Evolutionary conservation across 169 alveolate genomes (phyloP).

Genomic region (Eimeria sp.): DNA sequence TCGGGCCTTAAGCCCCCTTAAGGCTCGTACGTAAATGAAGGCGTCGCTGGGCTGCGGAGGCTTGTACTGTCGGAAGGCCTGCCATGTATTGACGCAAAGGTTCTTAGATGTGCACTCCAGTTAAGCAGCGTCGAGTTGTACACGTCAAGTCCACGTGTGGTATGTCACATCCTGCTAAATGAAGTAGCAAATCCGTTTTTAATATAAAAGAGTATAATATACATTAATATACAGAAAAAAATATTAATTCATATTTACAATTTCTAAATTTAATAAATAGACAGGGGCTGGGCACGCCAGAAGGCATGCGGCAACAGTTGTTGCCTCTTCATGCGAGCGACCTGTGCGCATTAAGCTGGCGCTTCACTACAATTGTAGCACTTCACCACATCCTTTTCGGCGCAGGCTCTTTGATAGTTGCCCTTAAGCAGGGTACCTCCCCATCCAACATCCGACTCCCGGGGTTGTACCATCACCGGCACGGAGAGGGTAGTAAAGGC

Average conservation of each 20-base stretch:
- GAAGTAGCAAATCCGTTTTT: background rate
- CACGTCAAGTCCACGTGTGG: too few relatives aligned
- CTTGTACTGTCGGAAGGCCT: too few relatives aligned
- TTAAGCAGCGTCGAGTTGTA: too few relatives aligned
- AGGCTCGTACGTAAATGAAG: too few relatives aligned
- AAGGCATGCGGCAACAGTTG: too few relatives aligned
- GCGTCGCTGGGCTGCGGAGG: too few relatives aligned
- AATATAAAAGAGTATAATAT: too few relatives aligned
- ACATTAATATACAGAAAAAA: background rate
- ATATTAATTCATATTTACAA: slow-evolving; percentile 28
- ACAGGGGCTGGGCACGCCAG: too few relatives aligned
- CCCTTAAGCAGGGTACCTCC: background rate
- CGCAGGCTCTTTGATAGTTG: background rate
- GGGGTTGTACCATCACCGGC: background rate
- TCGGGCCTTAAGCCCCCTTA: background rate
- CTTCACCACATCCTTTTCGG: background rate
- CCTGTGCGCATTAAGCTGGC: background rate
- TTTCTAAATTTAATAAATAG: slow-evolving; percentile 53
- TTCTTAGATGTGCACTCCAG: too few relatives aligned
- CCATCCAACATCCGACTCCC: background rate
- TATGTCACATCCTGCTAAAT: too few relatives aligned
- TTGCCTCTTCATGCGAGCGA: background rate
- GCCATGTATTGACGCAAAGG: too few relatives aligned
- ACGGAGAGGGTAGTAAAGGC: background rate
- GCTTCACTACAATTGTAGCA: background rate